These are phyloP conservation scores for Clavariopsis aquatica DNA, from an alignment of 495 filamentous ascomycete genomes.

Conservation along the genomic window DNA sequence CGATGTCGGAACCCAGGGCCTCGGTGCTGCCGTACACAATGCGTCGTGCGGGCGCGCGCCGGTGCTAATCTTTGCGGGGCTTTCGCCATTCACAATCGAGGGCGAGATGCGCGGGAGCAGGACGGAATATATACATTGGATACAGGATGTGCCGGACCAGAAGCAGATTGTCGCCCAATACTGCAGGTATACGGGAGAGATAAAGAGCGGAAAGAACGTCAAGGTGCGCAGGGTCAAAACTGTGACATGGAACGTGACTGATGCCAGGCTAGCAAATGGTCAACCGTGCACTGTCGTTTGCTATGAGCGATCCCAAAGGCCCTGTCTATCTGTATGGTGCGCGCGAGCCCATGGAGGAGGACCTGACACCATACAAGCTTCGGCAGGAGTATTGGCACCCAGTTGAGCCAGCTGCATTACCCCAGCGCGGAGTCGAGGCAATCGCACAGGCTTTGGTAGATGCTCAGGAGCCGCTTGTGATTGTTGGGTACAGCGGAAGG, in stretches of 20 bases:
- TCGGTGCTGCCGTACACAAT: constrained; percentile 91
- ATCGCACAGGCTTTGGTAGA: constrained; percentile 71
- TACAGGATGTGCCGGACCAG: constrained; percentile 95
- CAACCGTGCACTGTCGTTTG: constrained; percentile 85
- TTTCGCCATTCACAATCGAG: constrained; percentile 87
- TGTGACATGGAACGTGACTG: neutral
- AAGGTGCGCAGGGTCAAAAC: constrained; percentile 50
- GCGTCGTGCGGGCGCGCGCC: constrained; percentile 82
- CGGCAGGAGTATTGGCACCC: constrained; percentile 74
- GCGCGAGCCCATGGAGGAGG: constrained; percentile 89
- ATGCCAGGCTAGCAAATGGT: constrained; percentile 67
- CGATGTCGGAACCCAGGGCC: constrained; percentile 91
- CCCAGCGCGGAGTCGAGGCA: constrained; percentile 61
- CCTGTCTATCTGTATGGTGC: constrained; percentile 85
- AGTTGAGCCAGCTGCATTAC: constrained; percentile 73
- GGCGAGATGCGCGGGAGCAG: constrained; percentile 85
- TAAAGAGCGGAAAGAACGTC: constrained; percentile 89
- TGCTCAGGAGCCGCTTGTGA: constrained; percentile 74
- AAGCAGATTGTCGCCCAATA: constrained; percentile 90
- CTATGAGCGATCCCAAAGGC: constrained; percentile 75
- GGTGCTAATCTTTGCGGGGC: constrained; percentile 85
- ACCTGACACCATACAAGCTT: constrained; percentile 77
- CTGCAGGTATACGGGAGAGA: constrained; percentile 86
- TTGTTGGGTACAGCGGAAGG: constrained; percentile 83
- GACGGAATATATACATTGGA: constrained; percentile 97